These are phyloP conservation scores for Fusarium foetens DNA, from an alignment of 2,329 filamentous ascomycete genomes.

Conservation along the genomic window DNA sequence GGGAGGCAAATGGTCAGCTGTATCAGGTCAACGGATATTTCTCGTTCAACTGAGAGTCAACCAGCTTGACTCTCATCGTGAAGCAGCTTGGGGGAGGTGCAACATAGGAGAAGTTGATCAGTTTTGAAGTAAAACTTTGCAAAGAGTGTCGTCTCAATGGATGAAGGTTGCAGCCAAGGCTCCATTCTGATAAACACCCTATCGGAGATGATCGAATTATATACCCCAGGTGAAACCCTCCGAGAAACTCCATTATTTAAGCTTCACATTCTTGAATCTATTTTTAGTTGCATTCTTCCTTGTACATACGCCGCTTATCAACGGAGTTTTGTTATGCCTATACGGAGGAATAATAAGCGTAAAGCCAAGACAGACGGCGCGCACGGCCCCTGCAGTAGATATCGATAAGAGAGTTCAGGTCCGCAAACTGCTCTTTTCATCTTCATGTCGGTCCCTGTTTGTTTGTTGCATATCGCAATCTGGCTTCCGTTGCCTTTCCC, in stretches of 20 bases:
- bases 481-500: not conserved
- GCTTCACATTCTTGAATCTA: not conserved
- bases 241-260: not conserved
- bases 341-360: not conserved
- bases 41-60: not conserved
- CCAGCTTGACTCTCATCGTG: rapidly evolving
- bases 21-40: conserved; percentile 4
- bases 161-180: not conserved
- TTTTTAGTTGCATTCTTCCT: not conserved
- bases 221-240: too few species aligned
- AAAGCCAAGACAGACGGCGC: not conserved
- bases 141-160: rapidly evolving
- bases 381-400: not conserved
- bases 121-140: rapidly evolving
- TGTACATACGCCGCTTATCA: not conserved
- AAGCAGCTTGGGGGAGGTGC: rapidly evolving
- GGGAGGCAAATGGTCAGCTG: conserved; percentile 12
- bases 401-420: not conserved
- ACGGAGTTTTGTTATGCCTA: not conserved
- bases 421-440: not conserved
- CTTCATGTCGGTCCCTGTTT: not conserved
- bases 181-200: not conserved
- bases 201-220: rapidly evolving
- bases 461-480: not conserved
- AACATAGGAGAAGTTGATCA: rapidly evolving